Evolutionary conservation across 805 yeast genomes (phyloP).

Genomic region (Pichia nanzhaoensis): DNA sequence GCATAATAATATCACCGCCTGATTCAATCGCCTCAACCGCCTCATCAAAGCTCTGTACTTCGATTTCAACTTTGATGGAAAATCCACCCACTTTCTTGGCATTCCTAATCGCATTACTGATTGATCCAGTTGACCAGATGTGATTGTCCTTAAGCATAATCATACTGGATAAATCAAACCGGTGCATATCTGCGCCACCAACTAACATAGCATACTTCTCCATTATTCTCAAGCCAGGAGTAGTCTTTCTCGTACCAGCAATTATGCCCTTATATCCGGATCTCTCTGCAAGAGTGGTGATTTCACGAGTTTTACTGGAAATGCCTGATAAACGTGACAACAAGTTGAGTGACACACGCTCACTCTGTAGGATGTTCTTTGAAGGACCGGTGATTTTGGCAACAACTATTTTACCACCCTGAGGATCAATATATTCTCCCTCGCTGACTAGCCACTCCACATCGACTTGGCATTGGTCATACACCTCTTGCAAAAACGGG

Average conservation of each 20-base stretch:
- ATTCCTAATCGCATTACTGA: slow-evolving; percentile 68
- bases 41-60: slow-evolving; percentile 76
- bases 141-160: slow-evolving; percentile 96
- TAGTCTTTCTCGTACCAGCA: slow-evolving; percentile 97
- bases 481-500: slow-evolving; percentile 85
- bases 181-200: slow-evolving; percentile 90
- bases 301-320: slow-evolving; percentile 63
- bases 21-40: slow-evolving; percentile 91
- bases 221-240: slow-evolving; percentile 84
- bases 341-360: slow-evolving; percentile 77
- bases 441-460: slow-evolving; percentile 73
- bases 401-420: slow-evolving; percentile 55
- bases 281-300: slow-evolving; percentile 54
- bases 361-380: slow-evolving; percentile 71
- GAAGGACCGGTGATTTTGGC: slow-evolving; percentile 80
- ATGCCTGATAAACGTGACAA: slow-evolving; percentile 81
- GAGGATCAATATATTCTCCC: slow-evolving; percentile 51
- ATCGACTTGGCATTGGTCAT: slow-evolving; percentile 60
- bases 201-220: slow-evolving; percentile 94
- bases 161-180: slow-evolving; percentile 89
- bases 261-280: slow-evolving; percentile 74
- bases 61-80: slow-evolving; percentile 86
- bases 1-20: slow-evolving; percentile 94
- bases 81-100: slow-evolving; percentile 86
- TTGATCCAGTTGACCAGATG: slow-evolving; percentile 87